Percentiles rank a stretch among this genome's conserved stretches.
These are phyloP conservation scores for Barnettozyma sp. DNA, from an alignment of 805 yeast species.

Conservation along the genomic window DNA sequence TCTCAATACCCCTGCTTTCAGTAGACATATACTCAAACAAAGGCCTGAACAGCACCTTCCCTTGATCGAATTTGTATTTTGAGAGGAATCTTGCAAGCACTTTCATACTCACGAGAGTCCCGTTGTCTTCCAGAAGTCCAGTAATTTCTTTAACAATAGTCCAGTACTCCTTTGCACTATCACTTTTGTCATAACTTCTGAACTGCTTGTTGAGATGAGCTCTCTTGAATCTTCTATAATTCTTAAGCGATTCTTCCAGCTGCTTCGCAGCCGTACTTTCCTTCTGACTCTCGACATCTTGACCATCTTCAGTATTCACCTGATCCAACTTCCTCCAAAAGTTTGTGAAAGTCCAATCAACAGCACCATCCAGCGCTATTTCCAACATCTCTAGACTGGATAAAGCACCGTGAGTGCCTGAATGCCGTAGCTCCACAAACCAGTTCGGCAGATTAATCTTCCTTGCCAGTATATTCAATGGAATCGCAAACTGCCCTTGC, in stretches of 20 bases:
- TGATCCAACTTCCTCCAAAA: constrained; percentile 52
- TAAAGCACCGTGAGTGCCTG: constrained; percentile 81
- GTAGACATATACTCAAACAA: constrained; percentile 13
- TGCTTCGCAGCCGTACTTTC: constrained; percentile 26
- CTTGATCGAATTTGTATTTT: constrained; percentile 22
- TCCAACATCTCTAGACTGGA: constrained; percentile 70
- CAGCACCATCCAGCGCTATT: constrained; percentile 48
- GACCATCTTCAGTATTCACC: constrained; percentile 8
- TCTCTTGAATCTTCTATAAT: constrained; percentile 44
- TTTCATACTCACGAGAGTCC: constrained; percentile 1
- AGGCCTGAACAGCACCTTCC: constrained; percentile 28
- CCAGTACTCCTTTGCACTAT: constrained; percentile 39
- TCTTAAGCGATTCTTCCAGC: constrained; percentile 35
- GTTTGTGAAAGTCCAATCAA: constrained; percentile 65
- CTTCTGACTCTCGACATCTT: constrained; percentile 23
- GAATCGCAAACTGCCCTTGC: constrained; percentile 68
- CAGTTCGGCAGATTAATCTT: constrained; percentile 62
- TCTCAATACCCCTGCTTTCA: constrained; percentile 9
- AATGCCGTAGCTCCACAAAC: constrained; percentile 87
- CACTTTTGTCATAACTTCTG: constrained; percentile 39
- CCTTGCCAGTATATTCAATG: constrained; percentile 68
- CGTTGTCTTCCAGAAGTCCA: constrained; percentile 13
- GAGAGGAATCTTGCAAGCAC: constrained; percentile 2
- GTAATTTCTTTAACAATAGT: constrained; percentile 26
- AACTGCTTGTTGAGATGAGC: constrained; percentile 33